Evolutionary conservation across 2,329 filamentous ascomycete species (phyloP).

Genomic region (Paecilomyces niveus): DNA sequence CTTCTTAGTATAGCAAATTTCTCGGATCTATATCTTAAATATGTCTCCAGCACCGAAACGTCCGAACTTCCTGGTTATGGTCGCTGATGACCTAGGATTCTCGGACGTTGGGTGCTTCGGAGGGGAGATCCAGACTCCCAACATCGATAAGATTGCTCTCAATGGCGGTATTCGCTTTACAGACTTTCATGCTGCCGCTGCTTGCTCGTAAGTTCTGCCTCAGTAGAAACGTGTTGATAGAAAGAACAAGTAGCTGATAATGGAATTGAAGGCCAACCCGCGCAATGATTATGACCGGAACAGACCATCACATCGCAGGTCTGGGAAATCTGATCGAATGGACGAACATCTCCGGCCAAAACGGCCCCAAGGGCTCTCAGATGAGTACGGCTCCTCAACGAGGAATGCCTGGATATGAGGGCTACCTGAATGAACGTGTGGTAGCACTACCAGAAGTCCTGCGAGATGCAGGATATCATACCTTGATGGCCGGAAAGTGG

Average conservation of each 20-base stretch:
- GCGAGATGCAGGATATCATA: slow-evolving; percentile 53
- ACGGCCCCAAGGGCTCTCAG: slow-evolving; percentile 44
- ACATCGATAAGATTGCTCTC: slow-evolving; percentile 47
- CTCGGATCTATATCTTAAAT: not conserved
- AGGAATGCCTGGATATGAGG: slow-evolving; percentile 56
- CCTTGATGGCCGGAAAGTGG: slow-evolving; percentile 58
- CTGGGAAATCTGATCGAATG: slow-evolving; percentile 55
- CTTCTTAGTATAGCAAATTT: not conserved
- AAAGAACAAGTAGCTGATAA: not conserved
- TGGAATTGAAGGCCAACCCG: slow-evolving; percentile 43
- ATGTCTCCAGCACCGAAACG: slow-evolving; percentile 31
- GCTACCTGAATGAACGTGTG: slow-evolving; percentile 55
- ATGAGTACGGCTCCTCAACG: slow-evolving; percentile 49
- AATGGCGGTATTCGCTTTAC: slow-evolving; percentile 53
- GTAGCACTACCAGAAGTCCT: slow-evolving; percentile 54
- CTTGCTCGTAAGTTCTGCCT: slow-evolving; percentile 44
- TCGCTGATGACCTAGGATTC: slow-evolving; percentile 56
- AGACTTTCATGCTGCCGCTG: slow-evolving; percentile 58
- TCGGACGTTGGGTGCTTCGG: slow-evolving; percentile 54
- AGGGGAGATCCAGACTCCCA: slow-evolving; percentile 54
- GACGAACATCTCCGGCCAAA: slow-evolving; percentile 48
- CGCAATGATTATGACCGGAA: slow-evolving; percentile 61
- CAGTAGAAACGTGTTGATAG: not conserved
- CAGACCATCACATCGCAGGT: slow-evolving; percentile 49
- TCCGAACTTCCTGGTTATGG: slow-evolving; percentile 55